Conservation (phyloP, 495 filamentous ascomycete species). For the Xylaria intraflava region DNA sequence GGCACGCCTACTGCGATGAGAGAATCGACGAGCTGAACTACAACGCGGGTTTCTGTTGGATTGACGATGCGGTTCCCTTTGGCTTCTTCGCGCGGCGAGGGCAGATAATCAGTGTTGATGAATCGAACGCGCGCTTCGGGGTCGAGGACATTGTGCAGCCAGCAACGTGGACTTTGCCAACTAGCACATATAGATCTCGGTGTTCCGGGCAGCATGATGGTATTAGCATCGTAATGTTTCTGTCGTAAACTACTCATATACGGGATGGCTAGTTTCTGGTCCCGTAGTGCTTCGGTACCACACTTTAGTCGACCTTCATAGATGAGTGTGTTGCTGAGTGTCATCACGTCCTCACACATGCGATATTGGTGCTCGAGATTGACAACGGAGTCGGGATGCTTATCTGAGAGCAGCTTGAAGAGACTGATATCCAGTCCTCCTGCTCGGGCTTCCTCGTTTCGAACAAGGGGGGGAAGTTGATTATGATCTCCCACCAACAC, state of each 20-base stretch:
- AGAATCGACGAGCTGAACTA: constrained; percentile 68
- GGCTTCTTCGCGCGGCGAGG: constrained; percentile 58
- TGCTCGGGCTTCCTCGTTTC: constrained; percentile 77
- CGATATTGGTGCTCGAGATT: constrained; percentile 94
- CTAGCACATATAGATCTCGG: constrained; percentile 47
- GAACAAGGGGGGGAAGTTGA: constrained; percentile 88
- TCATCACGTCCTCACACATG: constrained; percentile 97
- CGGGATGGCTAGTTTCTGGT: constrained; percentile 52
- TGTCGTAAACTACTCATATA: constrained; percentile 47
- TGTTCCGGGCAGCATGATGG: constrained; percentile 25
- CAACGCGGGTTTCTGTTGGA: constrained; percentile 65
- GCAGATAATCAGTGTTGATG: constrained; percentile 77
- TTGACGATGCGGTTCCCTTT: constrained; percentile 84
- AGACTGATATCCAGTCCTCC: constrained; percentile 89
- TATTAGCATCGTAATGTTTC: constrained; percentile 46
- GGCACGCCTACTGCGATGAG: constrained; percentile 70
- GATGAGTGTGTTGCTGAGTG: constrained; percentile 85
- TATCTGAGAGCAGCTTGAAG: constrained; percentile 86
- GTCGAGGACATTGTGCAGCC: constrained; percentile 70
- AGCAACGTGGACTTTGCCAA: constrained; percentile 53
- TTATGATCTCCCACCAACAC: constrained; percentile 95
- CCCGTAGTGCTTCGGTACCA: constrained; percentile 68
- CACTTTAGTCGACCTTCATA: constrained; percentile 87
- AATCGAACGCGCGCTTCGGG: constrained; percentile 69
- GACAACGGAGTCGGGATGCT: constrained; percentile 77